Evolutionary conservation across 1,284 basidiomycete species (phyloP), one percentile per base, ranked within the genome.

Genomic region (Leccinum huronense): DNA sequence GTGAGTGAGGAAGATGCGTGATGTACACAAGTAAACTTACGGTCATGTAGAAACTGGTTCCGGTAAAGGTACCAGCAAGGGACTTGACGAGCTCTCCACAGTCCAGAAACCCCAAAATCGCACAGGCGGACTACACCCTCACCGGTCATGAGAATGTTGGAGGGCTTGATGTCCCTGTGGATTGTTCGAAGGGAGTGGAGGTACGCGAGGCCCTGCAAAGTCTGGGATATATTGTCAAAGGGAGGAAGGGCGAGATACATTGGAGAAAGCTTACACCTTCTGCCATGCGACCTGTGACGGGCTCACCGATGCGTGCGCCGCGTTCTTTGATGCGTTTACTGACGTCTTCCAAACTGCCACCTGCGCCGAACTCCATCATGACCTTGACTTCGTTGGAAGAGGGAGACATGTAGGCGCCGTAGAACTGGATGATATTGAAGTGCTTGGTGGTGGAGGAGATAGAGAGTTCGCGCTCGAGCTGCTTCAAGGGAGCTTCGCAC

Each of bases 81-180:
- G 94, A 97, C 73, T 93, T 88, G 69, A 98, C 87, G 56, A 99
- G 84, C 79, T 97, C 94, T 31, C 97, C 23, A 23, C 23, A 23
- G 23, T 23, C 23, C 97, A 19, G 95, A 97, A 8, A 99, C 97
- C 45, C 97, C 97, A 76, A 99, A 98, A 79, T 99, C 97, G 76
- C 88, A 91, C 9, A 99, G 82, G 78, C 97, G 98, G 75, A 98
- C 90, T 55, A 94, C 80, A 30, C 97, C 97, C 69, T 91, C 83
- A 40, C 86, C 83, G 2, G 95, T 94, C 57, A 99, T 82, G 57
- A 98, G 85, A 67, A 98, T 90, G 77, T 98, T 98, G 33, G 94
- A 94, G 10, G 97, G 97, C 75, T 98, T 99, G 81, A 99, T 98
- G 77, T 98, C 96, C 65, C 97, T 85, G 77, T 99, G 97, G 69